Base-by-base conservation (phyloP, 768 basidiomycete species). In the Termitomyces sp. region DNA sequence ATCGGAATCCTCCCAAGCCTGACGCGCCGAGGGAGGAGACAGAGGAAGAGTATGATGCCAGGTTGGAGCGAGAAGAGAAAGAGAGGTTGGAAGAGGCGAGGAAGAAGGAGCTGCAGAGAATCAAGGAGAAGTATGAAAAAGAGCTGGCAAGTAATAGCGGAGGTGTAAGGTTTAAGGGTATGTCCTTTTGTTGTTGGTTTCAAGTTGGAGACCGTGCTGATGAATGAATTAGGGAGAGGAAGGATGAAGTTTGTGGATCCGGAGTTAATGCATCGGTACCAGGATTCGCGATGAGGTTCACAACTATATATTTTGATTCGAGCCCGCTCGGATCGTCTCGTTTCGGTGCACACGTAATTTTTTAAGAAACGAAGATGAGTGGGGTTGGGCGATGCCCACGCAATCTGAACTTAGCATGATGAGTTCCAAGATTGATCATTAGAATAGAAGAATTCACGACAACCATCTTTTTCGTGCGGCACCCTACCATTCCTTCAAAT, bases 31-130 rank as follows among this genome's bases (percentile, higher is more conserved):
- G 54, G 38, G 68, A 71, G 59, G 87, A 89, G 66, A 87, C 85
- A 0, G 83, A 86, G 61, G 88, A 87, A 66, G 85, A 87, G 64
- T 88, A 90, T 59, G 87, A 87, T 62, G 79, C 79, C 1, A 73
- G 84, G 35, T 68, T 89, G 49, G 86, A 88, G 65, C 72, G 82
- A 41, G 84, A 88, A 65, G 87, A 89, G 68, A 75, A 75, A 12
- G 83, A 85, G 62, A 73, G 86, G 44, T 54, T 81, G 0, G 82
- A 77, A 60, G 74, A 70, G 8, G 75, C 71, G 38, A 75, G 75
- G 58, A 75, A 70, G 60, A 70, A 63, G 45, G 78, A 85, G 58
- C 64, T 89, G 30, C 78, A 81, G 60, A 69, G 74, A 37, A 64
- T 84, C 45, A 80, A 75, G 58, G 69, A 69, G 54, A 67, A 65